Evolutionary conservation across 2,329 filamentous ascomycete species (phyloP).

Genomic region (Colletotrichum gigasporum): DNA sequence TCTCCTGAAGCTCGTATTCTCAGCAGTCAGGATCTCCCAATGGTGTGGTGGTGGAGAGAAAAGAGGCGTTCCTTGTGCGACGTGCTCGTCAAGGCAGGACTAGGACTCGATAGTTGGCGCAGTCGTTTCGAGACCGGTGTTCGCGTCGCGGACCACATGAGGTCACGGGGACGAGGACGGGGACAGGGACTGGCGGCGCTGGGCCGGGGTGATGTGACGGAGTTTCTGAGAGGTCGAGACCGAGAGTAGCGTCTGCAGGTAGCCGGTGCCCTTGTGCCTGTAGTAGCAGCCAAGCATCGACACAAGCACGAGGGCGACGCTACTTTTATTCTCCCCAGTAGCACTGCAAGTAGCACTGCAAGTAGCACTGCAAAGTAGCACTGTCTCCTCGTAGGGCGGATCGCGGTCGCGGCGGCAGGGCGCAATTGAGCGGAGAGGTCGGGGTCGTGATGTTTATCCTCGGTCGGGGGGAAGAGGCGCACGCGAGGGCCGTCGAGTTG

Average conservation of each 20-base stretch:
- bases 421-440: constrained; percentile 12
- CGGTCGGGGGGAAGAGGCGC: constrained; percentile 31
- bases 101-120: constrained; percentile 33
- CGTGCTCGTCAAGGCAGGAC: constrained; percentile 33
- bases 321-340: too few species aligned
- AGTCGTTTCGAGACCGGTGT: constrained; percentile 31
- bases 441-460: constrained; percentile 31
- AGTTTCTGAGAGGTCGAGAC: constrained; percentile 27
- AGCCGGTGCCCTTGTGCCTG: constrained; percentile 31
- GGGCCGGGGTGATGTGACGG: constrained; percentile 27
- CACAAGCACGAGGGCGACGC: constrained; percentile 21
- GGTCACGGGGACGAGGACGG: constrained; percentile 27
- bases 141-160: constrained; percentile 33
- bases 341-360: too few species aligned
- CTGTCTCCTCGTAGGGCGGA: background rate
- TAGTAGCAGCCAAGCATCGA: constrained; percentile 24
- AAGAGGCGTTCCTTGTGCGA: constrained; percentile 45
- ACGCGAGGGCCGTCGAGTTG: constrained; percentile 25
- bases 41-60: constrained; percentile 41
- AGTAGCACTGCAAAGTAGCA: too few species aligned
- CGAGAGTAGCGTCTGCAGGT: constrained; percentile 27
- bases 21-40: constrained; percentile 42
- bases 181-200: constrained; percentile 20
- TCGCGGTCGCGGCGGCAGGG: constrained; percentile 10
- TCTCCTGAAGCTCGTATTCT: constrained; percentile 44